phyloP scores from a whole-genome alignment of 2,329 filamentous ascomycete species.

The Colletotrichum phormii region DNA sequence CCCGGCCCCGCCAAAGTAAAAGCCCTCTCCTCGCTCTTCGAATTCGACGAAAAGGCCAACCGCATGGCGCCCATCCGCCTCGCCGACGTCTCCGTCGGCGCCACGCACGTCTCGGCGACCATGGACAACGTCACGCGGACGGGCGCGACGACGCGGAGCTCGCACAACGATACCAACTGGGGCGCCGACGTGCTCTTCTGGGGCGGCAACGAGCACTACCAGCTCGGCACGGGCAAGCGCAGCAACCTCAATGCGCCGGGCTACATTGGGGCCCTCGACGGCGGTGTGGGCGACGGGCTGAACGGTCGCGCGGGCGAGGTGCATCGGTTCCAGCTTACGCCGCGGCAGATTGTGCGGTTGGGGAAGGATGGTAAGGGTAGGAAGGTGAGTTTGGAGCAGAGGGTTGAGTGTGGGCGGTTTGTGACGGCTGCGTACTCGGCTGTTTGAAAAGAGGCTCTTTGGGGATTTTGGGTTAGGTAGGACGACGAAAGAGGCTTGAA shows the following conservation, averaged over 20 bases:
- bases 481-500: too few species aligned
- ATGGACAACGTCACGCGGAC: constrained; percentile 85
- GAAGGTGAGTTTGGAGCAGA: constrained; percentile 83
- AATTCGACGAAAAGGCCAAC: constrained; percentile 83
- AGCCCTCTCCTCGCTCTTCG: constrained; percentile 82
- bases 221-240: constrained; percentile 90
- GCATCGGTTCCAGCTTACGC: constrained; percentile 84
- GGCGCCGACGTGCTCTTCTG: constrained; percentile 92
- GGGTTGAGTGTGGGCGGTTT: constrained; percentile 85
- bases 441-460: constrained; percentile 47
- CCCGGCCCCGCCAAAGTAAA: constrained; percentile 83
- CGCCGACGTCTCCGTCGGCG: constrained; percentile 77
- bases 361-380: constrained; percentile 70
- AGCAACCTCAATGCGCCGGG: constrained; percentile 81
- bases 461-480: too few species aligned
- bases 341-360: constrained; percentile 75
- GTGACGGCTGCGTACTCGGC: constrained; percentile 87
- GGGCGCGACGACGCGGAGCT: constrained; percentile 59
- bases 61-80: constrained; percentile 82
- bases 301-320: constrained; percentile 71
- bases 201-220: constrained; percentile 94
- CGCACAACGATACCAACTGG: constrained; percentile 82
- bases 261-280: constrained; percentile 83
- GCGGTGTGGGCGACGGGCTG: constrained; percentile 67
- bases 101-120: constrained; percentile 83